These are phyloP conservation scores for Pseudocercospora cruenta DNA, from an alignment of 2,329 filamentous ascomycete genomes.

Conservation along the genomic window DNA sequence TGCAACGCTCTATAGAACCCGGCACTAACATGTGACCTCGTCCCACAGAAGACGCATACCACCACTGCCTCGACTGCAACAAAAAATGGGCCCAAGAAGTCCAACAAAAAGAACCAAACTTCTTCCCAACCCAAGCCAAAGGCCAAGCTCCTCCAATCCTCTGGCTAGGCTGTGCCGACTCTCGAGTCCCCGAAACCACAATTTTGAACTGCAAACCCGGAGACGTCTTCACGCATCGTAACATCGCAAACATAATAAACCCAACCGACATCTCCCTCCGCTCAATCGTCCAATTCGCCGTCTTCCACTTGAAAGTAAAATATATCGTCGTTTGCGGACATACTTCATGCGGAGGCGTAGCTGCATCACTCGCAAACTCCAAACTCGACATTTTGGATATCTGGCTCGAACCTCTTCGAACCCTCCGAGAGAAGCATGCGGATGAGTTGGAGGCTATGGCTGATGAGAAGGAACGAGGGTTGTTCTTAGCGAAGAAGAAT, in stretches of 20 bases:
- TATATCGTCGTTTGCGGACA: constrained; percentile 66
- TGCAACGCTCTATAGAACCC: neutral
- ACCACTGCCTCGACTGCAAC: constrained; percentile 67
- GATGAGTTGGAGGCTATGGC: constrained; percentile 52
- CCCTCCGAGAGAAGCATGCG: constrained; percentile 58
- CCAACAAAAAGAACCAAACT: constrained; percentile 66
- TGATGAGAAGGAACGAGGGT: constrained; percentile 53
- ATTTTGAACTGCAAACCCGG: constrained; percentile 78
- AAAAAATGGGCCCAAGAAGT: constrained; percentile 71
- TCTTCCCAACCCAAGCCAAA: constrained; percentile 69
- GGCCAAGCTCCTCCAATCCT: constrained; percentile 71
- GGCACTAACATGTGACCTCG: neutral
- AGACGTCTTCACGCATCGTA: constrained; percentile 86
- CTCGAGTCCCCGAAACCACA: constrained; percentile 80
- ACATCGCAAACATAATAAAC: constrained; percentile 83
- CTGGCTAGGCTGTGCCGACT: constrained; percentile 88
- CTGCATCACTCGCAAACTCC: constrained; percentile 58
- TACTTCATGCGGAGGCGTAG: constrained; percentile 63
- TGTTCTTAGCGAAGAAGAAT: constrained; percentile 75
- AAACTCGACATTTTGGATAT: constrained; percentile 63
- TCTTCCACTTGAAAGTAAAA: constrained; percentile 69
- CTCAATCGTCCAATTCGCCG: constrained; percentile 78
- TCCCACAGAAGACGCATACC: constrained; percentile 32
- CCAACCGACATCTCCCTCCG: constrained; percentile 74
- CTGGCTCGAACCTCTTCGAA: constrained; percentile 63